phyloP scores from a whole-genome alignment of 257 asterid genomes.

The Solanum medicagineum region DNA sequence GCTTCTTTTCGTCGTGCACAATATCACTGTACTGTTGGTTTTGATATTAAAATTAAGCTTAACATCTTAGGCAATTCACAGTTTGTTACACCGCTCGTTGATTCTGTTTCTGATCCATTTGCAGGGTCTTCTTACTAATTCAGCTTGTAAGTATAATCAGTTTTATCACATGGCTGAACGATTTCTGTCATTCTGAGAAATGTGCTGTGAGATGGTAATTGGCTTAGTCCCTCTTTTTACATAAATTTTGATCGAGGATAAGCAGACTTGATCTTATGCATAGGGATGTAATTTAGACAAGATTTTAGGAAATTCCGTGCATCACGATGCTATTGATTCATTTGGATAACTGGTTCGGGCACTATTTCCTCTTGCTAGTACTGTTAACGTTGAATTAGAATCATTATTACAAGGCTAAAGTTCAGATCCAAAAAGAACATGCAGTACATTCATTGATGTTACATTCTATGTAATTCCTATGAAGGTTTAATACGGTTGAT shows the following conservation, averaged over 20 bases:
- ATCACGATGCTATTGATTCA: background rate
- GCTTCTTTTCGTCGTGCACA: background rate
- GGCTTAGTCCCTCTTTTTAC: background rate
- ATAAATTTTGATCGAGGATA: background rate
- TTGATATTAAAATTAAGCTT: background rate
- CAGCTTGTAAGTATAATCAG: slow-evolving; percentile 41
- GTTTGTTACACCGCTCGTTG: background rate
- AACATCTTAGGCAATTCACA: background rate
- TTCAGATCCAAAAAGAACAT: background rate
- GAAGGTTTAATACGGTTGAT: background rate
- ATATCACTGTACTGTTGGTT: background rate
- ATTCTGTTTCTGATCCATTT: background rate
- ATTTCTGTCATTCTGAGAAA: slow-evolving; percentile 28
- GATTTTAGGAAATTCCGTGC: background rate
- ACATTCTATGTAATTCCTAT: background rate
- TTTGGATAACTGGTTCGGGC: background rate
- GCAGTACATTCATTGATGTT: background rate
- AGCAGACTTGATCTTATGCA: background rate
- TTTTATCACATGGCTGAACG: slow-evolving; percentile 41
- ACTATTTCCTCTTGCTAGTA: background rate
- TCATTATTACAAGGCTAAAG: background rate
- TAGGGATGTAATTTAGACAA: background rate
- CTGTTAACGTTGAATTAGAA: background rate
- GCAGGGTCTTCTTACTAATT: slow-evolving; percentile 39
- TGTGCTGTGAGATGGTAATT: slow-evolving; percentile 32